These are phyloP conservation scores for Neltuma alba DNA, from an alignment of 306 rosid species.

Conservation along the genomic window DNA sequence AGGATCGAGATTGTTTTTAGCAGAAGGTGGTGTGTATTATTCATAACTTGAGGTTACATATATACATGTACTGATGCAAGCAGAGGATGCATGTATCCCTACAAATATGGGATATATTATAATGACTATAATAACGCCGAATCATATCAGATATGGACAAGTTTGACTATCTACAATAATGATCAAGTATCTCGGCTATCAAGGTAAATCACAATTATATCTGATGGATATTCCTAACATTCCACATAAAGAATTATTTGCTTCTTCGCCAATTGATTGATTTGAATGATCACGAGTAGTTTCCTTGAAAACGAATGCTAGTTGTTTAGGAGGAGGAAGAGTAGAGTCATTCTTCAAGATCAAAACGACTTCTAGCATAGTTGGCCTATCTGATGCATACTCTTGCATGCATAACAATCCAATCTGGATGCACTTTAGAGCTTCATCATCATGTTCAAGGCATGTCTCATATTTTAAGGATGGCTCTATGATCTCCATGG, in stretches of 20 bases:
- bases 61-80: too few species aligned
- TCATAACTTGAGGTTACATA: too few species aligned
- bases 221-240: background rate
- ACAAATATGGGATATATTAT: too few species aligned
- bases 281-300: background rate
- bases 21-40: too few species aligned
- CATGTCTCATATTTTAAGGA: slow-evolving; percentile 6
- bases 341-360: background rate
- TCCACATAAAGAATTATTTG: background rate
- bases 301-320: background rate
- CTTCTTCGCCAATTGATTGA: background rate
- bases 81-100: too few species aligned
- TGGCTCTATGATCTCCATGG: slow-evolving; percentile 51
- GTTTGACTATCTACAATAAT: too few species aligned
- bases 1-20: too few species aligned
- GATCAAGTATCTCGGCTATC: too few species aligned
- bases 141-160: too few species aligned
- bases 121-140: too few species aligned
- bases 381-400: background rate
- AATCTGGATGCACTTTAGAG: background rate
- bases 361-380: background rate
- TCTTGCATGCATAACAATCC: background rate
- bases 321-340: background rate
- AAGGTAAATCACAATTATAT: too few species aligned
- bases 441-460: background rate